These are phyloP conservation scores for Malus sylvestris DNA, from an alignment of 306 rosid genomes.

Conservation along the genomic window DNA sequence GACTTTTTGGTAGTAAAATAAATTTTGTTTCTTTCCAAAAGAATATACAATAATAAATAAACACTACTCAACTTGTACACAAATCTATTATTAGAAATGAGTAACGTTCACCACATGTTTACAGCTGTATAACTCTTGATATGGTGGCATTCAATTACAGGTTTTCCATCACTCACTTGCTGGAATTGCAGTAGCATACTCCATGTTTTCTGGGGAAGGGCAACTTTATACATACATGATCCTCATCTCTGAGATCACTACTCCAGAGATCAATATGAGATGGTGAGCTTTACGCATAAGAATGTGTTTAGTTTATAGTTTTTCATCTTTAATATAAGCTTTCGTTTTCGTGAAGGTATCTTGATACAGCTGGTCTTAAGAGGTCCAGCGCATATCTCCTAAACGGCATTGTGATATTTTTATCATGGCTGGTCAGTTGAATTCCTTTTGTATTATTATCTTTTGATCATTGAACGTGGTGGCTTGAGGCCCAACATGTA, in stretches of 20 bases:
- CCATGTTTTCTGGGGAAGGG: constrained; percentile 47
- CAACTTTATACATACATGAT: constrained; percentile 54
- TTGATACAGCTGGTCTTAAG: constrained; percentile 50
- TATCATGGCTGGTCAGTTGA: constrained; percentile 50
- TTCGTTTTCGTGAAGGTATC: constrained; percentile 34
- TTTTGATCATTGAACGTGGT: neutral
- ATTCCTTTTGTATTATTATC: neutral
- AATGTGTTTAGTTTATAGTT: neutral
- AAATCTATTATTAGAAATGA: neutral
- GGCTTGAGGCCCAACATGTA: neutral
- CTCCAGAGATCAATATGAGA: constrained; percentile 53
- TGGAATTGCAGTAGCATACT: constrained; percentile 40
- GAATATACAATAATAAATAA: neutral
- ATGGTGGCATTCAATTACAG: constrained; percentile 15
- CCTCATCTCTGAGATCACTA: constrained; percentile 46
- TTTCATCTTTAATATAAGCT: neutral
- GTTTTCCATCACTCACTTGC: constrained; percentile 46
- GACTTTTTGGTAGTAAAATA: neutral
- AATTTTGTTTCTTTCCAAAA: neutral
- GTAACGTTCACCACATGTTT: neutral
- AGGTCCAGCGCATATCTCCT: constrained; percentile 38
- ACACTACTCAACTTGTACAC: neutral
- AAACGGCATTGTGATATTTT: constrained; percentile 42
- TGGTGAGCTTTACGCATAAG: constrained; percentile 22
- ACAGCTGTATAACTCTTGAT: neutral